phyloP scores from a whole-genome alignment of 768 basidiomycete genomes.

The Paxillus ammoniavirescens region DNA sequence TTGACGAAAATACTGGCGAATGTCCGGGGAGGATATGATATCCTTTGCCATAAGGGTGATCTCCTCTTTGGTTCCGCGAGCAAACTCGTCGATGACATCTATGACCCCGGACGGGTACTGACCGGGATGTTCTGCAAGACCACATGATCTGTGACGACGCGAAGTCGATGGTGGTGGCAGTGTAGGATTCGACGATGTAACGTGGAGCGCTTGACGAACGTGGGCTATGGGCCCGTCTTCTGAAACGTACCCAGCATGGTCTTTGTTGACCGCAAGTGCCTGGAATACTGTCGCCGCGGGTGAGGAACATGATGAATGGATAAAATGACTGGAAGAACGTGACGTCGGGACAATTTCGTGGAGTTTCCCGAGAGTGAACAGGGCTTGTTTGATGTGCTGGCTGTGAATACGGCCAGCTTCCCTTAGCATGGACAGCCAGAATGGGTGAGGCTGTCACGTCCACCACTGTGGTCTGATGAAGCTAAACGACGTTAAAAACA shows the following conservation, averaged over 20 bases:
- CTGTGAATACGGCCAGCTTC: slow-evolving; percentile 54
- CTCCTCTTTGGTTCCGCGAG: slow-evolving; percentile 15
- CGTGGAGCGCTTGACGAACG: not conserved
- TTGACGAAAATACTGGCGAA: slow-evolving; percentile 30
- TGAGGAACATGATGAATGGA: slow-evolving; percentile 24
- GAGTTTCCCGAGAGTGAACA: slow-evolving; percentile 20
- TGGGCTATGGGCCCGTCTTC: slow-evolving; percentile 4
- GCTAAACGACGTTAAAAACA: slow-evolving; percentile 1
- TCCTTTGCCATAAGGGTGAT: slow-evolving; percentile 5
- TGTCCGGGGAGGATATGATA: slow-evolving; percentile 22
- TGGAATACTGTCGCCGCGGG: slow-evolving; percentile 8
- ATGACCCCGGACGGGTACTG: slow-evolving; percentile 25
- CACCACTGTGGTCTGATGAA: slow-evolving; percentile 35
- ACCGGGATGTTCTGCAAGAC: slow-evolving; percentile 1
- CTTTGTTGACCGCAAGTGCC: slow-evolving; percentile 16
- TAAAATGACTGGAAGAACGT: slow-evolving; percentile 7
- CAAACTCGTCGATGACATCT: slow-evolving; percentile 25
- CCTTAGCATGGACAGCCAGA: slow-evolving; percentile 75
- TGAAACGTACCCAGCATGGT: slow-evolving; percentile 1
- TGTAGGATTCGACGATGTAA: not conserved
- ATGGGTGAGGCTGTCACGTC: slow-evolving; percentile 33
- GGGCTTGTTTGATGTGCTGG: slow-evolving; percentile 47
- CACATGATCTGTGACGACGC: not conserved
- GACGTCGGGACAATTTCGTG: slow-evolving; percentile 13
- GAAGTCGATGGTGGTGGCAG: not conserved